These are phyloP conservation scores for Amoebophrya sp. DNA, from an alignment of 169 alveolate species.

Conservation along the genomic window DNA sequence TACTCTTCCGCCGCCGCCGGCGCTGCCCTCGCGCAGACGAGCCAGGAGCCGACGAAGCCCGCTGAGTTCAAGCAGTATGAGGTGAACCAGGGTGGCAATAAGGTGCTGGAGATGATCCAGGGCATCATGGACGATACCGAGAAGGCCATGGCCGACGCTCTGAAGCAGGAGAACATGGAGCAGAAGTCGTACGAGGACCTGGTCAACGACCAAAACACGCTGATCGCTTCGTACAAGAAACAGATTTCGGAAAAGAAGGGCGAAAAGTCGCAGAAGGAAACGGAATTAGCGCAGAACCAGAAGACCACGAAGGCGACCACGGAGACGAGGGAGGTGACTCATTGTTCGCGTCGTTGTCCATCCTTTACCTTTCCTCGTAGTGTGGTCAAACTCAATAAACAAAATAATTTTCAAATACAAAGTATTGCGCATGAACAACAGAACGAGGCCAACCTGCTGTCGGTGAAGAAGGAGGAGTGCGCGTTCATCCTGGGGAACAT, in stretches of 20 bases:
- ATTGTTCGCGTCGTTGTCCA: no score
- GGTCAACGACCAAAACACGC: not conserved
- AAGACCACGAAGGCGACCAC: not conserved
- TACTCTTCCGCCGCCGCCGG: not conserved
- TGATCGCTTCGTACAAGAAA: not conserved
- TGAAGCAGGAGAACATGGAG: not conserved
- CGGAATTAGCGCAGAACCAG: not conserved
- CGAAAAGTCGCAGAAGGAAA: not conserved
- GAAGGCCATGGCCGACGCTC: not conserved
- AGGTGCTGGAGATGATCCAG: not conserved
- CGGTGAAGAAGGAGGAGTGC: not conserved
- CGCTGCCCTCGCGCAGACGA: not conserved
- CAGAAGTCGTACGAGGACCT: not conserved
- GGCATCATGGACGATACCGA: not conserved
- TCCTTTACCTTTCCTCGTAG: no score
- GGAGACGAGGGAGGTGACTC: not conserved
- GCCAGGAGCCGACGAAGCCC: not conserved
- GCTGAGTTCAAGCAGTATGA: not conserved
- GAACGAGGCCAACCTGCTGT: not conserved
- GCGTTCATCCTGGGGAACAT: not conserved
- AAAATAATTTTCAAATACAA: no score
- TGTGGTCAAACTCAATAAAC: no score
- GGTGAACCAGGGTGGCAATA: not conserved
- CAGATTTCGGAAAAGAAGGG: not conserved
- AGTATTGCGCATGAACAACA: no score